Conservation (phyloP, 1,284 basidiomycete species). For the Abortiporus biennis region DNA sequence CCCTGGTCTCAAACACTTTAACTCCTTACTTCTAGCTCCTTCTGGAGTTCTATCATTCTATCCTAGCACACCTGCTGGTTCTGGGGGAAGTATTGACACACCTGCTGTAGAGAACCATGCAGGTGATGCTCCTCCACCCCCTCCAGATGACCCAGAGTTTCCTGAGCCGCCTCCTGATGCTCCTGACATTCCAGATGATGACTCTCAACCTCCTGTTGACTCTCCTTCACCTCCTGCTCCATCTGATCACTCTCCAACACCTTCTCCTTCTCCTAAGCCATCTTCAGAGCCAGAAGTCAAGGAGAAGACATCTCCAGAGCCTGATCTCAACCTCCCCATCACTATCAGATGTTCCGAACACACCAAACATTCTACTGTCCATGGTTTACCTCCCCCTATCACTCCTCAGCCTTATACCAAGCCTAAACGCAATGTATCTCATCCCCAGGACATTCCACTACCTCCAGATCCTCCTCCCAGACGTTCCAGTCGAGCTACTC, state of each 20-base stretch:
- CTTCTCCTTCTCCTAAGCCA: conserved; percentile 17
- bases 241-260: conserved; percentile 12
- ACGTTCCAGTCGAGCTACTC: not conserved
- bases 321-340: too few species aligned
- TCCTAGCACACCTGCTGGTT: not conserved
- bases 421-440: too few species aligned
- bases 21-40: conserved; percentile 25
- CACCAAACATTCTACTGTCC: too few species aligned
- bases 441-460: too few species aligned
- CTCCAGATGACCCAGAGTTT: not conserved
- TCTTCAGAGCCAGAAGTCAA: conserved; percentile 6
- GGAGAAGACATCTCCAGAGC: too few species aligned
- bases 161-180: conserved; percentile 32
- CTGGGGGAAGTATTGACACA: not conserved
- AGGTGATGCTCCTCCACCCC: not conserved
- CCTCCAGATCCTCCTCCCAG: not conserved
- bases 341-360: too few species aligned
- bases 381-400: too few species aligned
- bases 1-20: conserved; percentile 52
- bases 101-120: not conserved
- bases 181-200: conserved; percentile 11
- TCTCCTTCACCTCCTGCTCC: conserved; percentile 21
- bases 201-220: conserved; percentile 17
- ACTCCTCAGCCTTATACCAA: too few species aligned
- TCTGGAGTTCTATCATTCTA: not conserved